These are phyloP conservation scores for Rhodotorula sphaerocarpa DNA, from an alignment of 768 basidiomycete species.

Conservation along the genomic window DNA sequence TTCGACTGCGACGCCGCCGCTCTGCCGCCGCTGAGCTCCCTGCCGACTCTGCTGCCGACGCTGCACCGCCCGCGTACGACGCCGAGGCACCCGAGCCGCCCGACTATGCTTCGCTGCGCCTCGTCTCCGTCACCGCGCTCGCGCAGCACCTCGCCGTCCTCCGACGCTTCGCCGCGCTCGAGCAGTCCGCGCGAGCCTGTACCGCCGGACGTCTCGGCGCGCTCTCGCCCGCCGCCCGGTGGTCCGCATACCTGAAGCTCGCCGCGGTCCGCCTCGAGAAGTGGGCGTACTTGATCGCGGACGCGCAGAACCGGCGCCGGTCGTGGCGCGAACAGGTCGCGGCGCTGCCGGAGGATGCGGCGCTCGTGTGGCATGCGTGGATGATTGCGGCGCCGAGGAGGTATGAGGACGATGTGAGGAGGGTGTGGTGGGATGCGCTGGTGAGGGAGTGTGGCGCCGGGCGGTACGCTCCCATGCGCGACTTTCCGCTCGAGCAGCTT, in stretches of 20 bases:
- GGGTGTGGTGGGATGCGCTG: neutral
- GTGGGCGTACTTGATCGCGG: neutral
- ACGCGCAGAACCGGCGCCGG: neutral
- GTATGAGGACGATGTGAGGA: conserved; percentile 5
- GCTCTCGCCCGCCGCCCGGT: neutral
- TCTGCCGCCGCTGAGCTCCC: no score
- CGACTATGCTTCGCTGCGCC: neutral
- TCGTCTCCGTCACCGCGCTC: neutral
- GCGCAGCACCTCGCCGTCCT: neutral
- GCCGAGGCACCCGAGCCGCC: no score
- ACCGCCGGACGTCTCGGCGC: neutral
- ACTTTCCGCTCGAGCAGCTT: neutral
- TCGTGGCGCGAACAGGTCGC: neutral
- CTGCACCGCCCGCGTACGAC: no score
- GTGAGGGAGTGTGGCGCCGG: no score
- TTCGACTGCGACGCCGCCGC: no score
- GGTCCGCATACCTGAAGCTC: neutral
- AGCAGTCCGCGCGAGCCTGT: neutral
- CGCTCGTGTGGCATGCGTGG: neutral
- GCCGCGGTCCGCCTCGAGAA: neutral
- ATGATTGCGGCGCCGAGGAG: neutral
- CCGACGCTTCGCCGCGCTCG: neutral
- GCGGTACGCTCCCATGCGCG: neutral
- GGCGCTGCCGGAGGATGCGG: neutral
- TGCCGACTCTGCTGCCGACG: no score